phyloP scores from a whole-genome alignment of 768 basidiomycete genomes.

The Holtermanniella nyarrowii region DNA sequence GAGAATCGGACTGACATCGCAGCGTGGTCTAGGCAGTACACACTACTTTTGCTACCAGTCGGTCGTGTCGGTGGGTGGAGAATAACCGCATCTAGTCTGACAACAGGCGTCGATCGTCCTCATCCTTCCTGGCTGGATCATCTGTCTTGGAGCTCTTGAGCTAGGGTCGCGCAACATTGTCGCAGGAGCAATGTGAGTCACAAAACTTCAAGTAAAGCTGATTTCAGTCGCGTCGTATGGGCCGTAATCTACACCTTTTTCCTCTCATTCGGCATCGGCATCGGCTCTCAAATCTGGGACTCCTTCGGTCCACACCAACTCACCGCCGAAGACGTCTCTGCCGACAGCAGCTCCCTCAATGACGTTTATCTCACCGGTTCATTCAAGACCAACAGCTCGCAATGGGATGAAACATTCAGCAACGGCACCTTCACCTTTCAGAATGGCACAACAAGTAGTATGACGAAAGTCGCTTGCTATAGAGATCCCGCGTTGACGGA shows the following conservation, averaged over 20 bases:
- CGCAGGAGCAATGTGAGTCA: constrained; percentile 24
- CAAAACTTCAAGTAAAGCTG: background rate
- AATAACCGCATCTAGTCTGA: background rate
- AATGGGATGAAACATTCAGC: constrained; percentile 21
- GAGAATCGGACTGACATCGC: background rate
- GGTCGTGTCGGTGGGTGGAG: constrained; percentile 18
- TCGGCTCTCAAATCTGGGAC: constrained; percentile 28
- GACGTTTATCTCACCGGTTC: constrained; percentile 16
- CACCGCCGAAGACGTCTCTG: constrained; percentile 1
- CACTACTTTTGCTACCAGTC: constrained; percentile 26
- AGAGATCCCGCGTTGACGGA: constrained; percentile 11
- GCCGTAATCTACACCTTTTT: constrained; percentile 32
- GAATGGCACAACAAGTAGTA: constrained; percentile 19
- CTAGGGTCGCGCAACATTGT: constrained; percentile 29
- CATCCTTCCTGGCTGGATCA: constrained; percentile 31
- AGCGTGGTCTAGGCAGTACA: constrained; percentile 4
- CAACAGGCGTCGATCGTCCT: constrained; percentile 21
- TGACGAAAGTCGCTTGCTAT: constrained; percentile 22
- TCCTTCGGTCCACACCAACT: constrained; percentile 21
- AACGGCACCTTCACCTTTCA: constrained; percentile 33
- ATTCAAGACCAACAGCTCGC: constrained; percentile 22
- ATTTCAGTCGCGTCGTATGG: background rate
- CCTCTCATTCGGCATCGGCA: constrained; percentile 25
- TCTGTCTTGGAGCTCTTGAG: constrained; percentile 30
- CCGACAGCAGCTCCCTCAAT: background rate